A percentile compares a stretch with the other conserved stretches of the same genome.
Conservation (phyloP, 345 rosid genomes). For the Kernera saxatilis region DNA sequence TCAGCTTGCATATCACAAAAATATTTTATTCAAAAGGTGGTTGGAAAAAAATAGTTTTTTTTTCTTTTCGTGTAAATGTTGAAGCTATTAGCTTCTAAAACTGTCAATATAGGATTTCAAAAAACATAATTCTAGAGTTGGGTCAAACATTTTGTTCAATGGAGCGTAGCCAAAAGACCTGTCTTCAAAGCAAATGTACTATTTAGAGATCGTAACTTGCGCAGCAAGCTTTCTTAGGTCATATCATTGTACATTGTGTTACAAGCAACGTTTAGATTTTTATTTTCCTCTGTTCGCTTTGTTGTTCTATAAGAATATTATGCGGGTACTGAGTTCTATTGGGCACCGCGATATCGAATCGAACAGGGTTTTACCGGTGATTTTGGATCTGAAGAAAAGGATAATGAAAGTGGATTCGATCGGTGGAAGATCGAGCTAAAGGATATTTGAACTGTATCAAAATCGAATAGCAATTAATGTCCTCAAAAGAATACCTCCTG, state of each 20-base stretch:
- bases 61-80: too few relatives aligned
- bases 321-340: conserved; percentile 77
- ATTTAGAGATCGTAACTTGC: background rate
- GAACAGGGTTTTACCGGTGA: conserved; percentile 60
- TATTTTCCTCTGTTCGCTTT: background rate
- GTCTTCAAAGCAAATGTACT: conserved; percentile 76
- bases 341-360: conserved; percentile 97
- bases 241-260: conserved; percentile 36
- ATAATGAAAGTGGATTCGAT: conserved; percentile 86
- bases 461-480: too few relatives aligned
- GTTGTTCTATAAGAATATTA: conserved; percentile 50
- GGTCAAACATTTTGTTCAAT: too few relatives aligned
- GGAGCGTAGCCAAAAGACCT: conserved; percentile 38
- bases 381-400: conserved; percentile 59
- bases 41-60: too few relatives aligned
- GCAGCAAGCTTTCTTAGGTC: background rate
- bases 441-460: too few relatives aligned
- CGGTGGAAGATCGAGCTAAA: conserved; percentile 54
- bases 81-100: too few relatives aligned
- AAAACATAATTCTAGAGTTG: too few relatives aligned
- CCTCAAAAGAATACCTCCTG: too few relatives aligned
- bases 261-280: conserved; percentile 38
- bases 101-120: too few relatives aligned
- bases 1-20: too few relatives aligned
- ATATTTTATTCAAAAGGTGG: too few relatives aligned